Conservation (phyloP, 1,139 yeast genomes). For the Magnusiomyces ingens region DNA sequence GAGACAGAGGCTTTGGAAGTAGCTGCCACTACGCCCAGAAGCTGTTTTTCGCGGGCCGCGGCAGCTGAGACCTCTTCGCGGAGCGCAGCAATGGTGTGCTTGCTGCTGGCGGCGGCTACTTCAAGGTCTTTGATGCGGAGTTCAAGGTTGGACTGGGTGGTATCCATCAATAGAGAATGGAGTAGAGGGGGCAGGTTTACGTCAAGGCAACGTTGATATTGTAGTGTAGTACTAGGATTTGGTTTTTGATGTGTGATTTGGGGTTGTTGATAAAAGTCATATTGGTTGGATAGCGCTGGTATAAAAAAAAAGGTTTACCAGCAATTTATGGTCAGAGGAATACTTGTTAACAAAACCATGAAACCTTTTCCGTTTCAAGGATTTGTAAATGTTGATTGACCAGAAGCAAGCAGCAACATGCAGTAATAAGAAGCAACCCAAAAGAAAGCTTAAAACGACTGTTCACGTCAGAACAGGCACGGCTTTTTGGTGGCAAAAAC, state of each 20-base stretch:
- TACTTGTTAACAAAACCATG: too few species aligned
- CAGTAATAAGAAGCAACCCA: background rate
- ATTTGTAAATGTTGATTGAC: background rate
- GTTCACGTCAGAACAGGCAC: background rate
- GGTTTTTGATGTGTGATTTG: background rate
- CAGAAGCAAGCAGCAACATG: background rate
- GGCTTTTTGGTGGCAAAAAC: too few species aligned
- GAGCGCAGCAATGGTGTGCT: background rate
- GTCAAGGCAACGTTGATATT: background rate
- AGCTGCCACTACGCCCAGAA: background rate
- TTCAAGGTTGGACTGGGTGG: background rate
- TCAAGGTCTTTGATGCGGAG: background rate
- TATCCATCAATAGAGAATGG: background rate
- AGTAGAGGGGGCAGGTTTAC: background rate
- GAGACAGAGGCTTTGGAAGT: too few species aligned
- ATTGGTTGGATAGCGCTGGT: background rate
- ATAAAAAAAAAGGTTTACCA: too few species aligned
- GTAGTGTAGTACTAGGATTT: background rate
- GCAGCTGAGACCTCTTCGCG: background rate
- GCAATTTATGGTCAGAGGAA: too few species aligned
- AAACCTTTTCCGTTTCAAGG: too few species aligned
- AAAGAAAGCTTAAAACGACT: background rate
- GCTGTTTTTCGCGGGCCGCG: background rate
- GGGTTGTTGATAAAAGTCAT: background rate
- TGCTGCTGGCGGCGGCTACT: background rate